Evolutionary conservation across 306 rosid species (phyloP).

Genomic region (Phaseolus lunatus): DNA sequence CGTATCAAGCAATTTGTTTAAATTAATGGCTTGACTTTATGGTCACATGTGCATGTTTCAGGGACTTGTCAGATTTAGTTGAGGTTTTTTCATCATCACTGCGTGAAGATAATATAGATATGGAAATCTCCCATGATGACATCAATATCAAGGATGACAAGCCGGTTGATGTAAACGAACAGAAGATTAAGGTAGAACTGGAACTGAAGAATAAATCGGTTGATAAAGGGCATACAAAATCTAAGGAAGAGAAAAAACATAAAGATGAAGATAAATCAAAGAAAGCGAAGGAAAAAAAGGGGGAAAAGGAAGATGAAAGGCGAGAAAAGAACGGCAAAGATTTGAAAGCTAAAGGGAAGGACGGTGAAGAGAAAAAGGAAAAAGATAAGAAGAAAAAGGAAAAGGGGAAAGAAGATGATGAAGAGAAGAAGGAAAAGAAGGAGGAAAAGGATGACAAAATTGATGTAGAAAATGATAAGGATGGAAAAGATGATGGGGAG

Average conservation of each 20-base stretch:
- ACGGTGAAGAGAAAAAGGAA: conserved; percentile 23
- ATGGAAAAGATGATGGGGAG: background rate
- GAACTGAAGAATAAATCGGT: conserved; percentile 57
- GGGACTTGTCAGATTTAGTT: conserved; percentile 32
- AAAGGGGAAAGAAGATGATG: background rate
- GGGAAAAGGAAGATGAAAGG: background rate
- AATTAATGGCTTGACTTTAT: conserved; percentile 31
- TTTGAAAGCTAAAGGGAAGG: conserved; percentile 4
- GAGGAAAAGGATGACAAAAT: background rate
- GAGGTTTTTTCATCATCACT: conserved; percentile 30
- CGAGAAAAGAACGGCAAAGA: background rate
- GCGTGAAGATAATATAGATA: conserved; percentile 40
- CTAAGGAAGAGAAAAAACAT: conserved; percentile 51
- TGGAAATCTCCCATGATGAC: conserved; percentile 54
- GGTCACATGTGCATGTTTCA: conserved; percentile 13
- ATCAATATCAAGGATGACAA: conserved; percentile 51
- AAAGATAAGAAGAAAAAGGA: conserved; percentile 20
- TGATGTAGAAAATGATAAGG: conserved; percentile 5
- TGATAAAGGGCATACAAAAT: conserved; percentile 43
- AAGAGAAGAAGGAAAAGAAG: background rate
- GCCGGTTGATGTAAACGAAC: conserved; percentile 43
- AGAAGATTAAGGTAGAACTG: conserved; percentile 48
- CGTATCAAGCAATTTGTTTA: conserved; percentile 8
- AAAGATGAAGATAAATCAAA: conserved; percentile 44
- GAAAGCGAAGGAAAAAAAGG: conserved; percentile 41